Base-by-base conservation (phyloP, 176 grass and related monocot species). In the Aegilops tauschii region DNA sequence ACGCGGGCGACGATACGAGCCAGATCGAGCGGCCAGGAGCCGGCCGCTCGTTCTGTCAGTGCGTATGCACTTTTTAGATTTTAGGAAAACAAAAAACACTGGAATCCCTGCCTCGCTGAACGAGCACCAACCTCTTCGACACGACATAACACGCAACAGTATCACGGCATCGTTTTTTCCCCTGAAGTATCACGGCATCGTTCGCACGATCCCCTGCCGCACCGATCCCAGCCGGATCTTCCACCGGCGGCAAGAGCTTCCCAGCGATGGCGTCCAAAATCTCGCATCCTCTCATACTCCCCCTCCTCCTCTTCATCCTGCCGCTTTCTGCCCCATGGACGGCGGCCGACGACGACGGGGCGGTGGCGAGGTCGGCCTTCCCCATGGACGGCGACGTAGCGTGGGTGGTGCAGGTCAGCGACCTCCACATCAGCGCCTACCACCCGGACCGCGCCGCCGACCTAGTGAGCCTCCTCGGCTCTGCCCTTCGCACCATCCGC, bases 381-480 rank as follows among this genome's bases (percentile, higher is more conserved):
- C 69, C 86, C 84, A 87, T 98, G 62, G 90, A 95, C 9, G 93
- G 83, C 13, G 88, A 98, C 73, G 93, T 98, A 23, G 90, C 88
- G 12, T 98, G 96, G 93, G 81, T 92, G 82, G 85, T 98, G 76
- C 96, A 98, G 84, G 86, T 95, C 40, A 92, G 89, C 45, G 93
- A 94, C 64, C 93, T 98, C 78, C 93, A 98, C 81, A 67, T 98
- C 84, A 98, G 96, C 78, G 42, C 84, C 47, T 89, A 95, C 82
- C 63, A 69, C 32, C 96, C 96, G 21, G 83, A 92, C 14, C 90
- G 96, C 68, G 90, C 96, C 25, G 56, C 42, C 39, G 93, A 95
- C 79, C 91, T 98, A 21, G 88, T 63, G 39, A 68, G 13, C 30
- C 86, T 92, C 30, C 93, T 98, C 23, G 88, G 83, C 69, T 34